Conservation (phyloP, 2,329 filamentous ascomycete genomes). For the Cladorrhinum sp. region DNA sequence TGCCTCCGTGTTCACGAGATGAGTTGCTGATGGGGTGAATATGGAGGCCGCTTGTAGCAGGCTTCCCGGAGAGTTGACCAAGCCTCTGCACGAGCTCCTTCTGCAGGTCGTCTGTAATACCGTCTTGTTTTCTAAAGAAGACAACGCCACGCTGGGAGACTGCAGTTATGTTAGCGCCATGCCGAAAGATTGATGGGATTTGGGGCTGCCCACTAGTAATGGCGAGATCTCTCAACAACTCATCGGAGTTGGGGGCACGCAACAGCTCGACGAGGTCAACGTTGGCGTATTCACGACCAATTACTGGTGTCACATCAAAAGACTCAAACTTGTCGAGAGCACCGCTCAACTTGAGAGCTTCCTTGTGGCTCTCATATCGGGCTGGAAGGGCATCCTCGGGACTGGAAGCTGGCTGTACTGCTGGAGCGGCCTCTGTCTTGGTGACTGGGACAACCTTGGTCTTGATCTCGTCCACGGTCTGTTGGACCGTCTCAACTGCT, state of each 20-base stretch:
- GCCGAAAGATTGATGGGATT: neutral
- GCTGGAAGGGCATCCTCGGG: conserved; percentile 14
- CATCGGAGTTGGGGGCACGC: conserved; percentile 52
- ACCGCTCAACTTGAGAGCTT: conserved; percentile 30
- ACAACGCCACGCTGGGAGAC: conserved; percentile 68
- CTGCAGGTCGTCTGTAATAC: conserved; percentile 59
- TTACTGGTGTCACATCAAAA: conserved; percentile 51
- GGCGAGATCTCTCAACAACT: conserved; percentile 57
- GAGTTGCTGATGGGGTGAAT: conserved; percentile 59
- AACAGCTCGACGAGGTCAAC: conserved; percentile 53
- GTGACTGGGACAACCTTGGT: conserved; percentile 20
- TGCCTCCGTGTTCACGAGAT: conserved; percentile 49
- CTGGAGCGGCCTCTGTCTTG: conserved; percentile 7
- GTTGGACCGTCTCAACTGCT: conserved; percentile 21
- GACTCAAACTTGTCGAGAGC: conserved; percentile 42
- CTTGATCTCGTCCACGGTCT: conserved; percentile 23
- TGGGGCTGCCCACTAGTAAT: conserved; percentile 50
- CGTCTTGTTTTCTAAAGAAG: conserved; percentile 65
- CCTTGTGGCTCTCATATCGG: conserved; percentile 17
- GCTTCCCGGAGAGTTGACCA: conserved; percentile 57
- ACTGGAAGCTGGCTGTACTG: conserved; percentile 7
- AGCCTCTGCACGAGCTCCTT: conserved; percentile 62
- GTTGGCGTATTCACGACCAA: conserved; percentile 52
- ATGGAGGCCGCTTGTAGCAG: conserved; percentile 53
- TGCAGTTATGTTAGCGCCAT: conserved; percentile 29